Base-by-base conservation (phyloP, 208 protist species). In the Trypanosoma caninum region DNA sequence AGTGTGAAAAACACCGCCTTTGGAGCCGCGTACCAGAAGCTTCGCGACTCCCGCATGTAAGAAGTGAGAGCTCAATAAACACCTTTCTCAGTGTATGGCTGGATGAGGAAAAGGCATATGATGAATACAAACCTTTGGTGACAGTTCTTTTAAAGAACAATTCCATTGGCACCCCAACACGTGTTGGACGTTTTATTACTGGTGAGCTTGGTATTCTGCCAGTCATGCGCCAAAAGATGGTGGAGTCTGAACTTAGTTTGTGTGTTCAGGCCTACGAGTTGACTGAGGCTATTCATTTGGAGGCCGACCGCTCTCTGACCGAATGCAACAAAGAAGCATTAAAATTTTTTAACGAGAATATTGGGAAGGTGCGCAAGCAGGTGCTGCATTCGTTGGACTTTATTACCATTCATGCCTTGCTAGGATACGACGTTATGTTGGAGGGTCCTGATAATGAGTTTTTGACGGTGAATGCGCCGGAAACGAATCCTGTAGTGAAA, bases 31-130 rank as follows among this genome's bases (percentile, higher is more conserved):
- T 95, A 18, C 78, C 89, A 9, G 60, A 76, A 16, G 82, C 84
- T 1, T 84, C 80, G 28, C 76, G 84, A 33, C 78, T 97, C 31
- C 91, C 91, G 0, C 59, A 84, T 33, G 85, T 97, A n/a, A 10
- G 73, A 51, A 80, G 64, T 47, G 80, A 91, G 58, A 80, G 75
- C 25, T 85, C 92, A n/a, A 89, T 97, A 59, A 97, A 95, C 69
- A 81, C 85, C 0, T 97, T 95, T 54, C 77, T 97, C 23, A 75
- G 67, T 33, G 84, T 83, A 13, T 97, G 91, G 91, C 68, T 72
- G n/a, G 77, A 82, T 22, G 34, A 55, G 14, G 64, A 87, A 7
- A 53, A 82, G 47, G 59, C 68, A 5, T 60, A 72, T 51, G 51
- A 63, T 50, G 66, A 76, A 27, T 61, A 67, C 16, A 53, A 35